A percentile compares a stretch with the other conserved stretches of the same genome.
Conservation (phyloP, 768 basidiomycete species). For the Calocera cornea region DNA sequence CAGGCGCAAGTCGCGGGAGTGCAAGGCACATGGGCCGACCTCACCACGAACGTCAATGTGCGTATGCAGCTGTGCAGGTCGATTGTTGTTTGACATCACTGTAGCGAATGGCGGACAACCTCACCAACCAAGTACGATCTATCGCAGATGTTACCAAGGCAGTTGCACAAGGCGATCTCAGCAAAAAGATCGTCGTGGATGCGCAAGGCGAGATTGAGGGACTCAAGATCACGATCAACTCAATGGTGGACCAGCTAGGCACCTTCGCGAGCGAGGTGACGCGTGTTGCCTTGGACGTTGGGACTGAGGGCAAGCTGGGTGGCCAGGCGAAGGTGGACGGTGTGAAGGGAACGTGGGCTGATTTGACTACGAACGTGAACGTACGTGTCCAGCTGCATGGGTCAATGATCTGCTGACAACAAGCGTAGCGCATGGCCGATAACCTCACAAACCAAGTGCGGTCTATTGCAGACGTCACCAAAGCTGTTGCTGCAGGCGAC, state of each 20-base stretch:
- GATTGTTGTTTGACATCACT: slow-evolving; percentile 13
- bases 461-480: slow-evolving; percentile 28
- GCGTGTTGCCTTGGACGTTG: slow-evolving; percentile 35
- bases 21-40: slow-evolving; percentile 28
- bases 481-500: slow-evolving; percentile 25
- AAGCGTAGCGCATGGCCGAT: slow-evolving; percentile 71
- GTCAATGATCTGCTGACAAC: neutral
- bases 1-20: slow-evolving; percentile 30
- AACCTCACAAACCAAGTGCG: slow-evolving; percentile 56
- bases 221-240: slow-evolving; percentile 32
- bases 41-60: slow-evolving; percentile 56
- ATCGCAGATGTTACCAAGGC: slow-evolving; percentile 30
- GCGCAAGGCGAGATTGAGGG: slow-evolving; percentile 36
- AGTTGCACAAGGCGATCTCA: slow-evolving; percentile 31
- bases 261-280: slow-evolving; percentile 33
- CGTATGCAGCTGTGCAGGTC: slow-evolving; percentile 16
- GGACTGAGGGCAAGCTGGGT: slow-evolving; percentile 76
- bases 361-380: slow-evolving; percentile 41
- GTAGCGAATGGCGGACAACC: slow-evolving; percentile 29
- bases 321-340: slow-evolving; percentile 80
- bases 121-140: slow-evolving; percentile 31
- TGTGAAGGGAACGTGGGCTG: slow-evolving; percentile 76
- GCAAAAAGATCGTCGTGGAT: slow-evolving; percentile 32
- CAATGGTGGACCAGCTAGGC: slow-evolving; percentile 31
- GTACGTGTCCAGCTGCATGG: slow-evolving; percentile 17